Evolutionary conservation across 805 yeast genomes (phyloP), one percentile per base, ranked within the genome.

Genomic region (Pichia gijzeniarum): DNA sequence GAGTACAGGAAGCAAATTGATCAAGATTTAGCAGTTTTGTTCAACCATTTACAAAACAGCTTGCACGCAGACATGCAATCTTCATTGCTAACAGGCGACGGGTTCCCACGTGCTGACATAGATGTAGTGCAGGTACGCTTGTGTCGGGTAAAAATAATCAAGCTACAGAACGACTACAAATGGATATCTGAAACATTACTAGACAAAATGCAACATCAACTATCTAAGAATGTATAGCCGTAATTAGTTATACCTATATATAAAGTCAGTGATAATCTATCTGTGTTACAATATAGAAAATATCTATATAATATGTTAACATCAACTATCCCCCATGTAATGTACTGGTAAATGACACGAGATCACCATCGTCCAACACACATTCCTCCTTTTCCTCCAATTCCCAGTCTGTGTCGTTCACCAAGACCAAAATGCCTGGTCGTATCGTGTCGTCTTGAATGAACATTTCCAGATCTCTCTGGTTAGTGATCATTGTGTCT

Each of bases 361-460:
- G 71, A 62, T 91, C 99, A 12, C 85, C 82, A 40, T 74, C 66
- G 62, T 86, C 84, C 14, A 93, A 62, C n/a, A 71, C 78, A 57
- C 89, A 89, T 9, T 77, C 83, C 55, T 86, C 89, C 63, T 82
- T 89, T 10, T 88, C 98, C 61, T 89, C 95, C 13, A 91, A 65
- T 58, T 91, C 99, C 98, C 98, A 91, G 66, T 91, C 99, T 0
- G 95, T 80, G 60, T 91, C 98, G 59, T 91, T 91, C 50, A 91
- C 84, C 45, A 91, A 72, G 9, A 93, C 96, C 49, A 91, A 69
- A 39, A 91, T 87, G 2, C 99, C 99, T 0, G 98, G 96, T 41
- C 98, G 78, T 13, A 88, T 80, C 1, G 82, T 76, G 10, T 71
- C 95, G 53, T 86, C 90, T 55, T 86, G 93, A 6, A 90, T 71